These are phyloP conservation scores for Diaporthe sp. DNA, from an alignment of 2,329 filamentous ascomycete species.

Conservation along the genomic window DNA sequence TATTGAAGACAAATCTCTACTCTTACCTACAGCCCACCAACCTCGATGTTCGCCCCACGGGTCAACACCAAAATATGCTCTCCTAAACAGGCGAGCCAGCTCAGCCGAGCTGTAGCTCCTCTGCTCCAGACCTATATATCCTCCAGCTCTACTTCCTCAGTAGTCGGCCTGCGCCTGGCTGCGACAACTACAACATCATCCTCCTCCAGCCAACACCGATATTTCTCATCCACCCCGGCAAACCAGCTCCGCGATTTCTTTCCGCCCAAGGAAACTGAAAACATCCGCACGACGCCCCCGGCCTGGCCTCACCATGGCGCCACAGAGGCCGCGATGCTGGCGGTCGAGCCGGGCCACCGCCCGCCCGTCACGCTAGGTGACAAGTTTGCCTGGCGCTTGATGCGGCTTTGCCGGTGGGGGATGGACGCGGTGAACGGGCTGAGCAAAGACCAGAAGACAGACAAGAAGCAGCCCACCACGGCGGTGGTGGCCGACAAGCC, in stretches of 20 bases:
- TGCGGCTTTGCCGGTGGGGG: slow-evolving; percentile 80
- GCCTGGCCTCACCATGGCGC: slow-evolving; percentile 82
- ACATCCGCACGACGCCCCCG: slow-evolving; percentile 72
- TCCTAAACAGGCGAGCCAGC: slow-evolving; percentile 44
- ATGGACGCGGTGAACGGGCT: slow-evolving; percentile 86
- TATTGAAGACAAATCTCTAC: background rate
- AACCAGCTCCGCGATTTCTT: slow-evolving; percentile 70
- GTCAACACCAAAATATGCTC: slow-evolving; percentile 46
- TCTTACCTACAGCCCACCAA: slow-evolving; percentile 2
- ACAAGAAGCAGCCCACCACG: slow-evolving; percentile 68
- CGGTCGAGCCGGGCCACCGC: slow-evolving; percentile 82
- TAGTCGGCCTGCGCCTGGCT: slow-evolving; percentile 46
- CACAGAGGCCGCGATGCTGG: slow-evolving; percentile 82
- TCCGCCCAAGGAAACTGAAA: slow-evolving; percentile 69
- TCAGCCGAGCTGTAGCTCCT: slow-evolving; percentile 43
- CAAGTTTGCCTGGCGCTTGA: slow-evolving; percentile 80
- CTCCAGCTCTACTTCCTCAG: slow-evolving; percentile 31
- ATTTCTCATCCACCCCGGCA: slow-evolving; percentile 64
- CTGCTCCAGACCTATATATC: slow-evolving; percentile 37
- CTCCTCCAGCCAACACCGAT: slow-evolving; percentile 46
- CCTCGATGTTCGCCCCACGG: slow-evolving; percentile 46
- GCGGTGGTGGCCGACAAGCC: slow-evolving; percentile 66
- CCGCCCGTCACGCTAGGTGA: slow-evolving; percentile 80
- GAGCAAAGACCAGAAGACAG: slow-evolving; percentile 77
- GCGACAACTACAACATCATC: slow-evolving; percentile 44